Percentiles rank a stretch among this genome's conserved stretches.
phyloP scores from a whole-genome alignment of 2,329 filamentous ascomycete species.

The Thielaviopsis musarum region DNA sequence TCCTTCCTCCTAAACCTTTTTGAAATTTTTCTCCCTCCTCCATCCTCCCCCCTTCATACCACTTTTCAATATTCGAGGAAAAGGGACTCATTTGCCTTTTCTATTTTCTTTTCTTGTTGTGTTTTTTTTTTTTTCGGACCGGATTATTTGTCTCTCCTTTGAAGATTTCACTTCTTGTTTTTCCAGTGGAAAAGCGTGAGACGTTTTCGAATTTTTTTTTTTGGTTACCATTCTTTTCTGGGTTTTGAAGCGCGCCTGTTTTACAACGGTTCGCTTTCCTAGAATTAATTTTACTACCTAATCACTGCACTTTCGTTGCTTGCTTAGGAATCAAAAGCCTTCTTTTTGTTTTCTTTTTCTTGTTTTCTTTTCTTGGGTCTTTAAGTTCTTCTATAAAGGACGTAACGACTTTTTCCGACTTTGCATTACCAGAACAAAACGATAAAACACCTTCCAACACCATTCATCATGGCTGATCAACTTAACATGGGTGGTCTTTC shows the following conservation, averaged over 20 bases:
- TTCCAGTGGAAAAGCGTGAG: constrained; percentile 25
- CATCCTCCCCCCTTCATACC: constrained; percentile 17
- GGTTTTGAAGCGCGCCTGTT: constrained; percentile 7
- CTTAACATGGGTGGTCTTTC: constrained; percentile 62
- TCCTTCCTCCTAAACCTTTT: constrained; percentile 5
- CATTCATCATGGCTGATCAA: constrained; percentile 59
- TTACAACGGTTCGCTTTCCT: constrained; percentile 7
- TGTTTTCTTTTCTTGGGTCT: background rate
- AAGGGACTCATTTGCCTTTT: constrained; percentile 8
- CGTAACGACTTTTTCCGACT: background rate
- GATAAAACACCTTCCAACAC: constrained; percentile 14
- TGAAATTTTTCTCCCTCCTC: constrained; percentile 18
- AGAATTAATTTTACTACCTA: background rate
- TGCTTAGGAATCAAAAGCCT: background rate
- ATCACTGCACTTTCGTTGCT: background rate
- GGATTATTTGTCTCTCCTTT: constrained; percentile 14
- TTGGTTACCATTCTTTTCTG: constrained; percentile 18
- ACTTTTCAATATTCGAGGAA: constrained; percentile 16
- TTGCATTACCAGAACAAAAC: background rate
- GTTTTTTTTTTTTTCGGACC: constrained; percentile 5
- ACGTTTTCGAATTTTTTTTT: constrained; percentile 25
- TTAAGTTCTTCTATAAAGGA: constrained; percentile 4
- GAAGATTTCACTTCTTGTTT: constrained; percentile 23
- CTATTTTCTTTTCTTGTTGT: constrained; percentile 9
- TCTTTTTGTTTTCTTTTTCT: background rate